These are phyloP conservation scores for Takashimella tepidaria DNA, from an alignment of 1,284 basidiomycete genomes.

Conservation along the genomic window DNA sequence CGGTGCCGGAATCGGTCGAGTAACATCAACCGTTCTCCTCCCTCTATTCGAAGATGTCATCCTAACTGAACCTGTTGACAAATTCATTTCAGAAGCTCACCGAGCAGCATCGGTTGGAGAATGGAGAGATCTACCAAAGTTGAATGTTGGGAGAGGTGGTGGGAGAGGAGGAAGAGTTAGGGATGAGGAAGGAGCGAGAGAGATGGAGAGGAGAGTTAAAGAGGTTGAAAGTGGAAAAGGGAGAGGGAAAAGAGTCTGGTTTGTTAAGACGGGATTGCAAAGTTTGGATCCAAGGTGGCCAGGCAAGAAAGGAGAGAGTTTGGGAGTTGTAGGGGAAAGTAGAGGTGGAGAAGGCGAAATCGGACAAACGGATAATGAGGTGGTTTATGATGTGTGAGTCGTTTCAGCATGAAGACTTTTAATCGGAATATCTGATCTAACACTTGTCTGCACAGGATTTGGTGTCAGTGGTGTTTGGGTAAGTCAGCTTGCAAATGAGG, in stretches of 20 bases:
- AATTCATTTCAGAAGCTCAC: slow-evolving; percentile 69
- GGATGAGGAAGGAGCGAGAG: slow-evolving; percentile 20
- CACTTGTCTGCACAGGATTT: slow-evolving; percentile 59
- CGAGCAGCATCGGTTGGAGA: slow-evolving; percentile 48
- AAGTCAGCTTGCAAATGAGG: slow-evolving; percentile 11
- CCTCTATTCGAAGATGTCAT: slow-evolving; percentile 79
- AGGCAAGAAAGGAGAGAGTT: slow-evolving; percentile 25
- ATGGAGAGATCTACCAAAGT: slow-evolving; percentile 58
- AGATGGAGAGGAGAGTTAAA: slow-evolving; percentile 11
- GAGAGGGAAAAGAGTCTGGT: slow-evolving; percentile 66
- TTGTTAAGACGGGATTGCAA: slow-evolving; percentile 72
- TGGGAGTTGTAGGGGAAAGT: slow-evolving; percentile 37
- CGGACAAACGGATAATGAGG: slow-evolving; percentile 29
- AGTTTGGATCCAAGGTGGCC: slow-evolving; percentile 62
- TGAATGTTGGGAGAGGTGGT: slow-evolving; percentile 1
- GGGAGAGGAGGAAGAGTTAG: slow-evolving; percentile 10
- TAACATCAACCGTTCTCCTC: slow-evolving; percentile 76
- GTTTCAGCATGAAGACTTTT: background rate
- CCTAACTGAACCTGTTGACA: slow-evolving; percentile 75
- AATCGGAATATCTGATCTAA: too few relatives aligned
- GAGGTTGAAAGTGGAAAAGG: slow-evolving; percentile 19
- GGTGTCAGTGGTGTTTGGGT: slow-evolving; percentile 96
- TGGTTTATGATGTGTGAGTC: slow-evolving; percentile 45
- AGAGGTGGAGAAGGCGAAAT: slow-evolving; percentile 24
- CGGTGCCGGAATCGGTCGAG: slow-evolving; percentile 80